Percentiles rank a stretch among this genome's conserved stretches.
Conservation (phyloP, 441 rosid genomes). For the Breynia disticha region DNA sequence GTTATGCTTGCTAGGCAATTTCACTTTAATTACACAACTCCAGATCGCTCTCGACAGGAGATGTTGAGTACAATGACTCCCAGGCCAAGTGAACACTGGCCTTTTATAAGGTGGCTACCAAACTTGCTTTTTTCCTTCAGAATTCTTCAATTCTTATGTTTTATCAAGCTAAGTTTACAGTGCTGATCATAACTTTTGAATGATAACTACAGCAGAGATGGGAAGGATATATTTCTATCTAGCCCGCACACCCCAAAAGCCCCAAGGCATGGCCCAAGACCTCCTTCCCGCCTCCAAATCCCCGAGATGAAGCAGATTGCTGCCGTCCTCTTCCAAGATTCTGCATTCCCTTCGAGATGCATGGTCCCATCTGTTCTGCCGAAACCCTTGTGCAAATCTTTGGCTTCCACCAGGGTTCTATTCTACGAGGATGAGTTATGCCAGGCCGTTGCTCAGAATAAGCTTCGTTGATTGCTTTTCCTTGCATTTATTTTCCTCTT, state of each 20-base stretch:
- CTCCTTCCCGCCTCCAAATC: slow-evolving; percentile 59
- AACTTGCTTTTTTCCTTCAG: slow-evolving; percentile 4
- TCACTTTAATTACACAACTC: slow-evolving; percentile 85
- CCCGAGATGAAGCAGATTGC: slow-evolving; percentile 75
- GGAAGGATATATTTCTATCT: slow-evolving; percentile 26
- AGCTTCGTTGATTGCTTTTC: slow-evolving; percentile 51
- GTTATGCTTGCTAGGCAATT: slow-evolving; percentile 64
- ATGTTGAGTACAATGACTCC: slow-evolving; percentile 66
- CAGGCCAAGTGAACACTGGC: slow-evolving; percentile 71
- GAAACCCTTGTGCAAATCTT: slow-evolving; percentile 71
- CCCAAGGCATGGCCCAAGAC: slow-evolving; percentile 84
- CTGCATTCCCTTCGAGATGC: slow-evolving; percentile 63
- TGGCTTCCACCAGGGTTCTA: slow-evolving; percentile 75
- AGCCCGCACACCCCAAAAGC: slow-evolving; percentile 90
- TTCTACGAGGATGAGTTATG: slow-evolving; percentile 92
- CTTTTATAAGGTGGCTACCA: slow-evolving; percentile 46
- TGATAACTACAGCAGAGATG: slow-evolving; percentile 50
- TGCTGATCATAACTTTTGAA: slow-evolving; percentile 8
- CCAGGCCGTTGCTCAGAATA: slow-evolving; percentile 95
- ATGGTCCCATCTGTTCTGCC: slow-evolving; percentile 66
- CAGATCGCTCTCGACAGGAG: slow-evolving; percentile 83
- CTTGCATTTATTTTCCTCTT: slow-evolving; percentile 3
- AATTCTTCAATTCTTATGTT: neutral
- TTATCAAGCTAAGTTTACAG: neutral
- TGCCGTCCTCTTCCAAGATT: slow-evolving; percentile 87